Conservation (phyloP, 2,329 filamentous ascomycete species). For the Scytalidium lignicola region DNA sequence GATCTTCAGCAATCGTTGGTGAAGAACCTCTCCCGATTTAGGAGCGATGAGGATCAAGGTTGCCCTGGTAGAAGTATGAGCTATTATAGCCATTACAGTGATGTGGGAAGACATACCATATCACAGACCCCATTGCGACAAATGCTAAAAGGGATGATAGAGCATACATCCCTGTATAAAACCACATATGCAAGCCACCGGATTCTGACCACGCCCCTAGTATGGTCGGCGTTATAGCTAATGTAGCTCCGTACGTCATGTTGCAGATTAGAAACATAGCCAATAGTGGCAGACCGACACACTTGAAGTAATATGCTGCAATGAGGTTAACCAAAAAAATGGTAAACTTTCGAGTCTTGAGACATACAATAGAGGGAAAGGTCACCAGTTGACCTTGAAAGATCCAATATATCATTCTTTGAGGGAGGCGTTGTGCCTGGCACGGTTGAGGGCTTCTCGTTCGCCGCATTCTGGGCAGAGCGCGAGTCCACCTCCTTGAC, state of each 20-base stretch:
- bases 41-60: slow-evolving; percentile 29
- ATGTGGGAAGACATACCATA: slow-evolving; percentile 22
- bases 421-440: neutral
- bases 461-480: neutral
- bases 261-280: neutral
- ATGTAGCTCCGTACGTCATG: neutral
- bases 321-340: neutral
- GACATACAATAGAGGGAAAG: slow-evolving; percentile 10
- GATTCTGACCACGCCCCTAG: slow-evolving; percentile 2
- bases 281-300: slow-evolving; percentile 1
- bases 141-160: slow-evolving; percentile 29
- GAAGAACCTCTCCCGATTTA: slow-evolving; percentile 27
- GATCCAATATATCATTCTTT: slow-evolving; percentile 1
- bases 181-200: slow-evolving; percentile 8
- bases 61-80: slow-evolving; percentile 20
- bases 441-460: neutral
- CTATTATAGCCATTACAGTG: neutral
- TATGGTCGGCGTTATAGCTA: slow-evolving; percentile 1
- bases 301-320: slow-evolving; percentile 10
- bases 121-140: slow-evolving; percentile 27
- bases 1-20: slow-evolving; percentile 26
- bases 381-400: slow-evolving; percentile 8
- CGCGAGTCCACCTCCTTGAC: neutral
- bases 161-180: slow-evolving; percentile 32
- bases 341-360: neutral